These are phyloP conservation scores for Ceratobasidium sp. DNA, from an alignment of 1,284 basidiomycete genomes.

Conservation along the genomic window DNA sequence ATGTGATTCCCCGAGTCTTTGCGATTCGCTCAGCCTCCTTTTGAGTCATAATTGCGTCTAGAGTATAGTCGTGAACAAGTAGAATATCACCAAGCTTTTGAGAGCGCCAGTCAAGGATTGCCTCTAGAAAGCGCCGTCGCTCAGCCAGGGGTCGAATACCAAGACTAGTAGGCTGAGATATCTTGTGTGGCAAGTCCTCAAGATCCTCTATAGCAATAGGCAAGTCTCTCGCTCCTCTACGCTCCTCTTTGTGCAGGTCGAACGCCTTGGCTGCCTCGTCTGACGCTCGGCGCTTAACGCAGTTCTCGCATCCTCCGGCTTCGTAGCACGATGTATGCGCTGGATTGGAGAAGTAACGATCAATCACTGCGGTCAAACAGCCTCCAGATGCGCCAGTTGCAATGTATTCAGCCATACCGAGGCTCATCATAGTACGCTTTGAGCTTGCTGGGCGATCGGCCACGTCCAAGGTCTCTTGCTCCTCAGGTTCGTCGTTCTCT, in stretches of 20 bases:
- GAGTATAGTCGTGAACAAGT: background rate
- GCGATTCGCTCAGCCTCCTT: background rate
- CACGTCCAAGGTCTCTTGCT: background rate
- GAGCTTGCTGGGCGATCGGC: background rate
- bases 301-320: background rate
- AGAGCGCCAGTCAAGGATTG: background rate
- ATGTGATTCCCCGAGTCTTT: background rate
- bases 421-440: background rate
- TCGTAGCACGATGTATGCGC: background rate
- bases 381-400: background rate
- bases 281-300: background rate
- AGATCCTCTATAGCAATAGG: background rate
- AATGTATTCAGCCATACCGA: conserved; percentile 17
- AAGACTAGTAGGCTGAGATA: background rate
- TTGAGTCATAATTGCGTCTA: background rate
- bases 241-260: background rate
- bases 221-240: background rate
- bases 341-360: background rate
- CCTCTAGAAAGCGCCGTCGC: background rate
- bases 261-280: background rate
- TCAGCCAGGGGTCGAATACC: background rate
- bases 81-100: background rate
- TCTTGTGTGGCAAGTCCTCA: background rate
- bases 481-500: background rate
- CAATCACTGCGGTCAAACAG: background rate